A percentile compares a stretch with the other conserved stretches of the same genome.
phyloP scores from a whole-genome alignment of 2,329 filamentous ascomycete species.

The Diaporthe destruens region DNA sequence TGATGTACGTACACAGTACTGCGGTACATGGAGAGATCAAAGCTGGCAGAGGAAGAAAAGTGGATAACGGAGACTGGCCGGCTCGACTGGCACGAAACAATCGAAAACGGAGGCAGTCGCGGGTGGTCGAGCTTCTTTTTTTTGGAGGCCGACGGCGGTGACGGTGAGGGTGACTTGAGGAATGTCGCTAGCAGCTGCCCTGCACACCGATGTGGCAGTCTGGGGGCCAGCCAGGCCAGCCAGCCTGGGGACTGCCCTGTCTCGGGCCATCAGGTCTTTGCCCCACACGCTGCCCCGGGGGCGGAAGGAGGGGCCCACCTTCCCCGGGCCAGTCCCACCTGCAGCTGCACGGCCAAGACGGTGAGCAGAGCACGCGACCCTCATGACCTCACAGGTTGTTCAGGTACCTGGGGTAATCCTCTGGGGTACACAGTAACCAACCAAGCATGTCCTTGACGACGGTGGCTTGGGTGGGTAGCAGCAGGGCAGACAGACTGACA shows the following conservation, averaged over 20 bases:
- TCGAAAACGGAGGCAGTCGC: conserved; percentile 26
- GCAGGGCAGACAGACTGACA: too few relatives aligned
- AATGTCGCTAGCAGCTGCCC: conserved; percentile 13
- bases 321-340: conserved; percentile 22
- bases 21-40: too few relatives aligned
- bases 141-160: background rate
- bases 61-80: too few relatives aligned
- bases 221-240: too few relatives aligned
- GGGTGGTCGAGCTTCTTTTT: conserved; percentile 5
- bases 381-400: too few relatives aligned
- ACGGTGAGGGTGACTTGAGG: background rate
- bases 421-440: conserved; percentile 1
- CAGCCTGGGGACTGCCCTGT: conserved; percentile 9
- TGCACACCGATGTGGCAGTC: background rate
- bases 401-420: too few relatives aligned
- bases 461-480: background rate
- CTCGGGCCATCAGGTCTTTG: background rate
- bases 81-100: background rate
- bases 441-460: background rate
- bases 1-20: too few relatives aligned
- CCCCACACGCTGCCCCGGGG: conserved; percentile 1
- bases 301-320: conserved; percentile 21
- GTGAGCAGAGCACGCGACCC: too few relatives aligned
- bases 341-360: conserved; percentile 10
- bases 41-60: background rate